A percentile compares a stretch with the other conserved stretches of the same genome.
Conservation (phyloP, 2,329 filamentous ascomycete species). For the Neopestalotiopsis rosae region DNA sequence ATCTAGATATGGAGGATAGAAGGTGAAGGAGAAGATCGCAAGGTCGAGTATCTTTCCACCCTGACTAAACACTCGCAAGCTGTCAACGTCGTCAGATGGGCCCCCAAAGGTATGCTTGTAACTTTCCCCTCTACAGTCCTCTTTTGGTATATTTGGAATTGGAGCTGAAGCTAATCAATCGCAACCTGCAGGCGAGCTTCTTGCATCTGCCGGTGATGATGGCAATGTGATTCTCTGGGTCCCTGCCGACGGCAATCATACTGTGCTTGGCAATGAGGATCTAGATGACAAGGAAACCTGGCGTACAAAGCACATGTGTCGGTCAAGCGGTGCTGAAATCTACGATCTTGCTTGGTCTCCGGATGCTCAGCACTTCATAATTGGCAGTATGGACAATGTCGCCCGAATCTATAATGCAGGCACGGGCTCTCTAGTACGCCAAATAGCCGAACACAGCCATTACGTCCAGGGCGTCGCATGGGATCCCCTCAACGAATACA, state of each 20-base stretch:
- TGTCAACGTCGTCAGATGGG: constrained; percentile 97
- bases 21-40: constrained; percentile 81
- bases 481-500: constrained; percentile 98
- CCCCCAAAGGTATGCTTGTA: constrained; percentile 75
- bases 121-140: not conserved
- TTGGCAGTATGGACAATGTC: constrained; percentile 99
- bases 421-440: constrained; percentile 79
- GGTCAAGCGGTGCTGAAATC: constrained; percentile 92
- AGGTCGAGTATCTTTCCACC: constrained; percentile 89
- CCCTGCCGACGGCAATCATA: constrained; percentile 76
- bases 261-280: constrained; percentile 79
- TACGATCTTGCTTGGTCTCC: constrained; percentile 99
- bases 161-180: not conserved
- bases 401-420: constrained; percentile 95
- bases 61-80: constrained; percentile 94
- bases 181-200: constrained; percentile 73
- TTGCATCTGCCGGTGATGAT: constrained; percentile 95
- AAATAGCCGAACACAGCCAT: constrained; percentile 96
- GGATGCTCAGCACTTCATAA: constrained; percentile 95
- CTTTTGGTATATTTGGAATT: not conserved
- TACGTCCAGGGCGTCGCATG: constrained; percentile 98
- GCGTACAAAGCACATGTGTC: constrained; percentile 97
- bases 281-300: constrained; percentile 95
- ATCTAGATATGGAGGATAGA: constrained; percentile 82
- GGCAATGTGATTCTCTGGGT: constrained; percentile 98